Conservation (phyloP, 1,284 basidiomycete species). For the Microbotryum violaceum region DNA sequence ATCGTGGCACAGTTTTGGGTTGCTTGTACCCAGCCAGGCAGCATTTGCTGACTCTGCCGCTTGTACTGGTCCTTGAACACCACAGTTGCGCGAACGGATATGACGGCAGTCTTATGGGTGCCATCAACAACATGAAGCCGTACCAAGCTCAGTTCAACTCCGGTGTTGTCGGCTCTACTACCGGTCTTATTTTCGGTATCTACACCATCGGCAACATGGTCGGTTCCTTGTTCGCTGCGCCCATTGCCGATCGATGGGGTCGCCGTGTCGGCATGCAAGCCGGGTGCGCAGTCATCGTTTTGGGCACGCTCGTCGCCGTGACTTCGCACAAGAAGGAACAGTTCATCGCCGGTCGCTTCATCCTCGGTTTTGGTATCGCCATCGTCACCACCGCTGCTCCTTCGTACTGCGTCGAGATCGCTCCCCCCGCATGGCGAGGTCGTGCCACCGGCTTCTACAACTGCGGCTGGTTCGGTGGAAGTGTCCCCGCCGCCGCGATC, state of each 20-base stretch:
- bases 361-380: conserved; percentile 47
- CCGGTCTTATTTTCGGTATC: conserved; percentile 33
- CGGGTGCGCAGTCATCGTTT: conserved; percentile 45
- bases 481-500: conserved; percentile 40
- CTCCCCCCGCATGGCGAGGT: conserved; percentile 58
- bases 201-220: conserved; percentile 12
- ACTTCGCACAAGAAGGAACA: conserved; percentile 45
- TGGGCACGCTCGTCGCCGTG: conserved; percentile 45
- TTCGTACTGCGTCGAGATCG: conserved; percentile 50
- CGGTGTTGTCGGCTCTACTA: conserved; percentile 35
- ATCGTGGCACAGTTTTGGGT: no score
- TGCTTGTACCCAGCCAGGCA: no score
- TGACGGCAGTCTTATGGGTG: conserved; percentile 24
- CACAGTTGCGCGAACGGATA: no score
- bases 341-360: conserved; percentile 45
- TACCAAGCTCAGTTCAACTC: conserved; percentile 35
- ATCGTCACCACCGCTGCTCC: conserved; percentile 51
- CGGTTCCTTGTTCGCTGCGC: conserved; percentile 12
- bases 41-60: no score
- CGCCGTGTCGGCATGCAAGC: conserved; percentile 51
- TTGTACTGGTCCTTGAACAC: no score
- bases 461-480: conserved; percentile 43
- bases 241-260: conserved; percentile 46
- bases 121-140: conserved; percentile 38
- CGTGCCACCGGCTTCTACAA: conserved; percentile 51